Evolutionary conservation across 257 asterid genomes (phyloP).

Genomic region (Galeopsis tetrahit): DNA sequence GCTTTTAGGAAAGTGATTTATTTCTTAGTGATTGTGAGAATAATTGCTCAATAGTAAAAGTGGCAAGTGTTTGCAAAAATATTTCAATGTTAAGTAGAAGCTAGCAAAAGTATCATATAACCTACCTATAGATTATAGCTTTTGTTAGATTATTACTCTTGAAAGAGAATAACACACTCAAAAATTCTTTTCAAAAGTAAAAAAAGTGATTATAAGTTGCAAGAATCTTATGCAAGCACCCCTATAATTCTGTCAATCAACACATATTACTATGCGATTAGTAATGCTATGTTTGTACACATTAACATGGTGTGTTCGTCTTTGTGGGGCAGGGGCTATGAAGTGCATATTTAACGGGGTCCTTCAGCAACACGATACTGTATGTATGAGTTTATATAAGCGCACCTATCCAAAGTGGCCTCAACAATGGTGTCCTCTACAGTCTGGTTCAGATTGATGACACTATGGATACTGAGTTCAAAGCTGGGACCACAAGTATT

Average conservation of each 20-base stretch:
- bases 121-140: no score
- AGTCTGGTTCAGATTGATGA: conserved; percentile 32
- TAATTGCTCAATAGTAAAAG: no score
- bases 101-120: no score
- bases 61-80: no score
- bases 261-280: neutral
- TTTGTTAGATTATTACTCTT: no score
- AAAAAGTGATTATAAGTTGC: no score
- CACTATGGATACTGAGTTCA: neutral
- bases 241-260: neutral
- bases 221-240: no score
- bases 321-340: conserved; percentile 74
- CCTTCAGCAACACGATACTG: conserved; percentile 90
- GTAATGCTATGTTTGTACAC: neutral
- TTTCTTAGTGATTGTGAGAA: no score
- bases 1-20: no score
- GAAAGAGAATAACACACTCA: no score
- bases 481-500: conserved; percentile 23
- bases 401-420: conserved; percentile 96
- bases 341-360: conserved; percentile 79
- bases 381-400: conserved; percentile 89
- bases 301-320: neutral
- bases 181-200: no score
- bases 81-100: no score
- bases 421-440: conserved; percentile 72